Conservation (phyloP, 2,329 filamentous ascomycete genomes). For the Arthrocladium fulminans region DNA sequence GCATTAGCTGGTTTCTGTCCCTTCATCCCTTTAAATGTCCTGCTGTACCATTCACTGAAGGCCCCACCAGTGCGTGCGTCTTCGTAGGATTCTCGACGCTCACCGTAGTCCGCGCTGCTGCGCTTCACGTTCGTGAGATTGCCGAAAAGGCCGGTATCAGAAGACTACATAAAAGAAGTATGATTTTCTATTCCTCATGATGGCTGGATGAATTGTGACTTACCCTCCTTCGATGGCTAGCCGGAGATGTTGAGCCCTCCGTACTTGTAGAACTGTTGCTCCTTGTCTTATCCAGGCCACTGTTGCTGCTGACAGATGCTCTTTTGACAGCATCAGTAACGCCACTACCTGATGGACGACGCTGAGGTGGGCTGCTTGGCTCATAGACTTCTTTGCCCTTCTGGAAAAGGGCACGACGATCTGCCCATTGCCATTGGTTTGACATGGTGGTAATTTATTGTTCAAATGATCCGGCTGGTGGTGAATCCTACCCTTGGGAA, state of each 20-base stretch:
- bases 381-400: background rate
- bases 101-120: background rate
- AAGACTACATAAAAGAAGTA: background rate
- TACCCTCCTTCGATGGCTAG: background rate
- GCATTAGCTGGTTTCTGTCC: background rate
- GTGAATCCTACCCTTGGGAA: too few species aligned
- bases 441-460: background rate
- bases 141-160: background rate
- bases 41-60: slow-evolving; percentile 1
- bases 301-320: background rate
- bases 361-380: background rate
- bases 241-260: background rate
- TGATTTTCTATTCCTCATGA: background rate
- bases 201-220: background rate
- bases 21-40: slow-evolving; percentile 1
- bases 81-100: background rate
- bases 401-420: background rate
- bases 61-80: background rate
- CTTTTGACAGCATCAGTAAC: slow-evolving; percentile 2
- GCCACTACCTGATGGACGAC: background rate
- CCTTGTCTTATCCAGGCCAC: slow-evolving; percentile 1
- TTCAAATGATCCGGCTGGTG: too few species aligned
- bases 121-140: background rate
- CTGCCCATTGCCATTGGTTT: background rate
- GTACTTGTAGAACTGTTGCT: slow-evolving; percentile 4